Base-by-base conservation (phyloP, 306 rosid species). In the Morella rubra region DNA sequence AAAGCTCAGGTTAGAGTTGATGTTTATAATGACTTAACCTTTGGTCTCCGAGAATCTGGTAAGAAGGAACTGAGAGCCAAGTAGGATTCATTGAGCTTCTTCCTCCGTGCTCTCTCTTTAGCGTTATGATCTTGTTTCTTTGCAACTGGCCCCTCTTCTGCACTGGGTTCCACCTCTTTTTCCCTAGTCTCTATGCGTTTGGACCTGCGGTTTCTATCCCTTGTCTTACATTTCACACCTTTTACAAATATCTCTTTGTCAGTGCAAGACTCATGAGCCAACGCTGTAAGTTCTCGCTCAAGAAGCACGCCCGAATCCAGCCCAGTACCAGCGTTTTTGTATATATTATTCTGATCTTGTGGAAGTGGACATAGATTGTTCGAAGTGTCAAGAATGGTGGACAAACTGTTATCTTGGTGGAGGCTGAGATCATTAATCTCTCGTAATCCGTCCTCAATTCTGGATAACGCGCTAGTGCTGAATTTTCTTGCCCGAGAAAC, bases 101-200 rank as follows among this genome's bases (percentile, higher is more conserved):
- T 55, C 61, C 61, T 55, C 61, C 61, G 61, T 55, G 19, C 61
- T 55, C 61, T 55, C 61, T 55, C 61, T 55, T 19, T 8, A 55
- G 61, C 61, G 19, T 55, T 55, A n/a, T 55, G 61, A 24, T 55
- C 61, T 8, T 55, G 61, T 55, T 55, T 55, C 14, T 19, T 19
- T 7, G 27, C 22, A 55, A 20, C 32, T 8, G 61, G 19, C 14
- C 61, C 61, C 19, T 55, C 61, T 55, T 55, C 61, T 55, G 37
- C 37, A 32, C 37, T 32, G 3, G 37, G 37, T 32, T 32, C 37
- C 37, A 32, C 37, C 37, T 0, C 37, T 32, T 32, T 32, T 32
- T 32, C 37, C 37, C 37, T 32, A 2, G 0, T 32, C 37, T 32
- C 37, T 32, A 32, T 32, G 37, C 37, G 37, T 32, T 32, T 32